phyloP scores from a whole-genome alignment of 2,329 filamentous ascomycete species.

The Colletotrichum lupini region DNA sequence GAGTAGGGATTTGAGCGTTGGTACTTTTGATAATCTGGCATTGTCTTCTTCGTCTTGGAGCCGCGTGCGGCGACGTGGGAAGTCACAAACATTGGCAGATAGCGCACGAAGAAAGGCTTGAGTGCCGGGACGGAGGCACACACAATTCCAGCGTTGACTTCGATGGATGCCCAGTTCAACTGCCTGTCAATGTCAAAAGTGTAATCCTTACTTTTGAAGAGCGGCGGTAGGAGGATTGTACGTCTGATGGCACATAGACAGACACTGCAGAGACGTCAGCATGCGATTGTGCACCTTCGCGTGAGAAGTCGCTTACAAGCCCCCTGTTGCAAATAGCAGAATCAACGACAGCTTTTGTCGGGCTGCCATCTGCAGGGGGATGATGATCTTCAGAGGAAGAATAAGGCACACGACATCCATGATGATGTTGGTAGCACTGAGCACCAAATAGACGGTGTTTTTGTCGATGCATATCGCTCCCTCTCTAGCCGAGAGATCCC shows the following conservation, averaged over 20 bases:
- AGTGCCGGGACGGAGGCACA: conserved; percentile 35
- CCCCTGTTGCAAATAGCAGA: conserved; percentile 27
- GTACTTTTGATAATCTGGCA: conserved; percentile 7
- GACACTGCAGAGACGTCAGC: conserved; percentile 38
- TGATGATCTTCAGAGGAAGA: conserved; percentile 28
- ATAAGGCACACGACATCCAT: conserved; percentile 34
- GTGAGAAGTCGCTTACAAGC: conserved; percentile 10
- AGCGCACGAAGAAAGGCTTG: conserved; percentile 38
- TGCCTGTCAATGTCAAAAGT: conserved; percentile 42
- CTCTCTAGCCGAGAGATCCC: conserved; percentile 5
- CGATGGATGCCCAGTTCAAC: conserved; percentile 43
- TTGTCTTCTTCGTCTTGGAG: neutral
- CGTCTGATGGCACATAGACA: conserved; percentile 45
- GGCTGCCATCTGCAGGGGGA: conserved; percentile 30
- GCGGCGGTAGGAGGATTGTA: conserved; percentile 41
- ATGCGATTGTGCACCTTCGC: no score
- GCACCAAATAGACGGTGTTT: conserved; percentile 12
- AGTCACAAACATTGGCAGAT: conserved; percentile 33
- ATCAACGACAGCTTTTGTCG: conserved; percentile 30
- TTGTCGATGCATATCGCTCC: conserved; percentile 23
- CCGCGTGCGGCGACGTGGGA: conserved; percentile 11
- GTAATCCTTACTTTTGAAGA: conserved; percentile 41
- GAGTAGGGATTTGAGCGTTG: conserved; percentile 15
- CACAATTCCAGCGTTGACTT: conserved; percentile 35
- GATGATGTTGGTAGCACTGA: conserved; percentile 31